Evolutionary conservation across 148 eudicot genomes (phyloP), one percentile per base, ranked within the genome.

Genomic region (Diospyros lotus): DNA sequence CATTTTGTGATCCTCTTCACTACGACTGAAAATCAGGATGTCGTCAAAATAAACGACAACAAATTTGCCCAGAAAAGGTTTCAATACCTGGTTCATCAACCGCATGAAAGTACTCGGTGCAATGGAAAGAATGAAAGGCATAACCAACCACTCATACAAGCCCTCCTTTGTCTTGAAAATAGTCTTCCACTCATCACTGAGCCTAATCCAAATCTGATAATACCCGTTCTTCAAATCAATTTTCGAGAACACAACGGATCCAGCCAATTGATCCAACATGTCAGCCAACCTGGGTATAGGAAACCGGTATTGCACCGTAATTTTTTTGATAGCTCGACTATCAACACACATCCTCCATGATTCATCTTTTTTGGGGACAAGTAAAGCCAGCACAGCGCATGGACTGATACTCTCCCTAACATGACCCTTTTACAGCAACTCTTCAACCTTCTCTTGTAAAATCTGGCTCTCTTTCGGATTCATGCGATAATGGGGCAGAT

Each of bases 151-250:
- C 50, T 68, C 39, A 11, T 68, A 68, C 38, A 68, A 5, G 3
- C 68, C 68, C 9, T 65, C 6, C 48, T 42, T 40, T 4, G 48
- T 65, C 15, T 65, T 65, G 48, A 65, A 40, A 39, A 48, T 10
- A 40, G 71, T 68, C 54, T 68, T 68, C 54, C 71, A 68, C 54
- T 68, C 39, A 1, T 48, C 38, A 7, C 58, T 58, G 4, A 9
- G 39, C 9, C 46, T 13, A 10, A 68, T 68, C 3, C 45, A 11
- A 39, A 69, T 69, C 6, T 69, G 40, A 39, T 69, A 43, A 17
- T 69, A 53, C 13, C 58, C 58, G 52, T 42, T 68, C 6, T 68
- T 68, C 58, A 68, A 51, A 68, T 68, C 42, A 48, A 48, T 48
- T 7, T 68, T 48, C 1, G 14, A 50, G 13, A 68, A 17, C 11